Evolutionary conservation across 2,329 filamentous ascomycete species (phyloP).

Genomic region (Colletotrichum gloeosporioides): DNA sequence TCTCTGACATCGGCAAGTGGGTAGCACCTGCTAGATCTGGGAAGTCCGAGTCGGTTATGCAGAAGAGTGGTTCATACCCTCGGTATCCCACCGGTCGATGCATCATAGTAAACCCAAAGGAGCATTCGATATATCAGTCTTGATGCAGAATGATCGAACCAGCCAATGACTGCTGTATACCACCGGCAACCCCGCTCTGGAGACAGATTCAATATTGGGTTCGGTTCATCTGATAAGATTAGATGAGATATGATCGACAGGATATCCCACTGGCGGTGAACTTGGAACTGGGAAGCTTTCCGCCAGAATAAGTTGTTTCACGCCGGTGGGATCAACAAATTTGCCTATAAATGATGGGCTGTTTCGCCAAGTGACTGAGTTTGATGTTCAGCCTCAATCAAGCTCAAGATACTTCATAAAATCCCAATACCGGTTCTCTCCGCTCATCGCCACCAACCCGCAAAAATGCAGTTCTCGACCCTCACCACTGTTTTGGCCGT

Average conservation of each 20-base stretch:
- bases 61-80: neutral
- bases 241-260: neutral
- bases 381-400: neutral
- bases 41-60: neutral
- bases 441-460: neutral
- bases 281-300: neutral
- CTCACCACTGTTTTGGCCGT: conserved; percentile 52
- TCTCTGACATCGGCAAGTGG: neutral
- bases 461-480: conserved; percentile 49
- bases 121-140: neutral
- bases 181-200: neutral
- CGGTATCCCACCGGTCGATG: neutral
- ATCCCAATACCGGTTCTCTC: neutral
- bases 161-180: neutral
- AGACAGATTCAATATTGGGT: neutral
- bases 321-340: neutral
- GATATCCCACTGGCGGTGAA: neutral
- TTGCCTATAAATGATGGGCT: neutral
- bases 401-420: neutral
- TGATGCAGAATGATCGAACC: neutral
- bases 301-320: neutral
- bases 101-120: neutral
- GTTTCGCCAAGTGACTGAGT: neutral
- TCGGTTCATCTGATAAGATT: neutral
- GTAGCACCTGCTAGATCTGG: neutral